Evolutionary conservation across 176 grass and related monocot genomes (phyloP).

Genomic region (Aegilops bicornis): DNA sequence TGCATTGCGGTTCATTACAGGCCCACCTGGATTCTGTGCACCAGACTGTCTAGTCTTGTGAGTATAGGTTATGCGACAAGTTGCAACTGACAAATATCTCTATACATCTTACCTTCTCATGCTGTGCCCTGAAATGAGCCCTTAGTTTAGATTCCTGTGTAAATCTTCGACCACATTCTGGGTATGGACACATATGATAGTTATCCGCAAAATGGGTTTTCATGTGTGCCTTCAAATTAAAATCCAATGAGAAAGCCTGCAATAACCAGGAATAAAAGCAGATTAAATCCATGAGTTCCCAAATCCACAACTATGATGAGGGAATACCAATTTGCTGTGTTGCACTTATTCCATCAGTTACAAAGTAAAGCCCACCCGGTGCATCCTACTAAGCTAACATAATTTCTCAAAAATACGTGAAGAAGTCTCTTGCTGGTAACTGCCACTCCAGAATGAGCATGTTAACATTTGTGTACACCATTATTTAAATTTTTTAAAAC

Average conservation of each 20-base stretch:
- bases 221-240: conserved; percentile 95
- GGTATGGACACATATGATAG: conserved; percentile 79
- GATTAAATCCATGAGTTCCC: not conserved
- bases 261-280: conserved; percentile 25
- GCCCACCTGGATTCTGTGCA: conserved; percentile 38
- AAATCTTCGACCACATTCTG: conserved; percentile 85
- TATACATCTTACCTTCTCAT: conserved; percentile 68
- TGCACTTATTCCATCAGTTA: not conserved
- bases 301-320: not conserved
- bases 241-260: conserved; percentile 97
- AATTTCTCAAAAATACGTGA: not conserved
- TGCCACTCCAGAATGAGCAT: not conserved
- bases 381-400: not conserved
- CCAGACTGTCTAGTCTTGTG: not conserved
- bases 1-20: conserved; percentile 37
- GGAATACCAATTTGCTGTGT: not conserved
- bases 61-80: not conserved
- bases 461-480: not conserved
- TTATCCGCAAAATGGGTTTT: conserved; percentile 90
- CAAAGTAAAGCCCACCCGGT: not conserved
- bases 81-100: not conserved
- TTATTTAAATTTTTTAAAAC: not conserved
- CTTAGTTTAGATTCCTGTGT: conserved; percentile 90
- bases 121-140: conserved; percentile 75
- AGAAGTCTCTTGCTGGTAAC: not conserved